Percentiles rank a stretch among this genome's conserved stretches.
Conservation (phyloP, 495 filamentous ascomycete genomes). For the Pyrenula aspistea region DNA sequence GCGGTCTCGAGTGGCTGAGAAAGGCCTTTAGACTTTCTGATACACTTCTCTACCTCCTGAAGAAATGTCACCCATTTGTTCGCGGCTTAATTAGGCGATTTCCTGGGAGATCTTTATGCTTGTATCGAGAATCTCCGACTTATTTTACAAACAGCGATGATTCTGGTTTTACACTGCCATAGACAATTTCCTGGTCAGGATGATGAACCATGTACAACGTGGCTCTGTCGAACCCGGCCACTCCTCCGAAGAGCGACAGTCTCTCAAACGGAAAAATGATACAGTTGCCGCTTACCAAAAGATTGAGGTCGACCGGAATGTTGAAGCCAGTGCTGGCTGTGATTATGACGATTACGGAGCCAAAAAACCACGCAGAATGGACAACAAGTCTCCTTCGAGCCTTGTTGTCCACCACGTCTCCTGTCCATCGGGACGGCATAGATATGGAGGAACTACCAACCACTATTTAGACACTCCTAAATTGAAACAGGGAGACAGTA, state of each 20-base stretch:
- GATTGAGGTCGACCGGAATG: neutral
- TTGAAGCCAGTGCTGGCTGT: neutral
- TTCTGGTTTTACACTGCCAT: neutral
- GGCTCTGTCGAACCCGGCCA: neutral
- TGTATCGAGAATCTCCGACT: neutral
- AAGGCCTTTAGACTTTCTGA: neutral
- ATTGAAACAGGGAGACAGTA: neutral
- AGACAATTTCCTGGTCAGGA: neutral
- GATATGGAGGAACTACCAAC: neutral
- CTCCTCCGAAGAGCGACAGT: neutral
- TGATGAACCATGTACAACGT: neutral
- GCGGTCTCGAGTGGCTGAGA: neutral
- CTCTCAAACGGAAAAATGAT: neutral
- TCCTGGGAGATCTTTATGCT: neutral
- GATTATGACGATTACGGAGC: neutral
- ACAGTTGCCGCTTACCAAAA: neutral
- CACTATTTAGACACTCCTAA: neutral
- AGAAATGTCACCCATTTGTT: neutral
- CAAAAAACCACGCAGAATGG: neutral
- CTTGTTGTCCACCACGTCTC: neutral
- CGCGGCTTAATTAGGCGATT: neutral
- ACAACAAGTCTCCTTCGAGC: neutral
- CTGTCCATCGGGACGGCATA: neutral
- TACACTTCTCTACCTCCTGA: neutral
- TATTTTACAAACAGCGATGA: neutral